Conservation (phyloP, 2,329 filamentous ascomycete genomes). For the Talaromyces sp. region DNA sequence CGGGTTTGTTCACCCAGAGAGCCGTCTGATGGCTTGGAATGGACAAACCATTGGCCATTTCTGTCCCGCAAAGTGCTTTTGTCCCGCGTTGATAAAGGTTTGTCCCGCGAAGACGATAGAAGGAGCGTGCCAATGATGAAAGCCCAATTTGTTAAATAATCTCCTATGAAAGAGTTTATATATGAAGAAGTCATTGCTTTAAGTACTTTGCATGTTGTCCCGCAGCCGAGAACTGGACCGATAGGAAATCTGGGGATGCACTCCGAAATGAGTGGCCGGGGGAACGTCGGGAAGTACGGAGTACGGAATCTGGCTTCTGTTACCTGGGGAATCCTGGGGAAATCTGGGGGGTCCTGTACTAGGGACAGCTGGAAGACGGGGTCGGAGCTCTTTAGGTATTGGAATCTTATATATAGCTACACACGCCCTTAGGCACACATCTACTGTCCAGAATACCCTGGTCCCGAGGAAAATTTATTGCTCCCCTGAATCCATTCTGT, state of each 20-base stretch:
- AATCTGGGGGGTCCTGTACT: background rate
- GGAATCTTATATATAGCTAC: background rate
- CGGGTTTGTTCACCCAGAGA: background rate
- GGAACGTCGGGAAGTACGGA: background rate
- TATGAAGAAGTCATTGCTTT: background rate
- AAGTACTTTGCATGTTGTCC: background rate
- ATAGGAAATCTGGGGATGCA: background rate
- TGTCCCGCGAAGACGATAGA: background rate
- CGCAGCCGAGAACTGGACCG: background rate
- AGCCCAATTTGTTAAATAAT: background rate
- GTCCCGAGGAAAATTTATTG: background rate
- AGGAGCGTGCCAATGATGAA: background rate
- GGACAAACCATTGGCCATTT: background rate
- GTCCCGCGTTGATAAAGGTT: background rate
- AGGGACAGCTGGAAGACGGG: background rate
- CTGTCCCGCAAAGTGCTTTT: background rate
- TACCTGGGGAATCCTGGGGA: background rate
- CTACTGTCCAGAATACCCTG: background rate
- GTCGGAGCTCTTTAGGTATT: too few relatives aligned
- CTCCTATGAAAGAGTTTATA: background rate
- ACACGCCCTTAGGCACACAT: background rate
- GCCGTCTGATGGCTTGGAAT: background rate
- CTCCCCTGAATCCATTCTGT: background rate
- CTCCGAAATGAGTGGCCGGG: background rate
- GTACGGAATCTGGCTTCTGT: background rate